Percentiles rank a stretch among this genome's conserved stretches.
Evolutionary conservation across 768 basidiomycete species (phyloP).

Genomic region (Mycena indigotica): DNA sequence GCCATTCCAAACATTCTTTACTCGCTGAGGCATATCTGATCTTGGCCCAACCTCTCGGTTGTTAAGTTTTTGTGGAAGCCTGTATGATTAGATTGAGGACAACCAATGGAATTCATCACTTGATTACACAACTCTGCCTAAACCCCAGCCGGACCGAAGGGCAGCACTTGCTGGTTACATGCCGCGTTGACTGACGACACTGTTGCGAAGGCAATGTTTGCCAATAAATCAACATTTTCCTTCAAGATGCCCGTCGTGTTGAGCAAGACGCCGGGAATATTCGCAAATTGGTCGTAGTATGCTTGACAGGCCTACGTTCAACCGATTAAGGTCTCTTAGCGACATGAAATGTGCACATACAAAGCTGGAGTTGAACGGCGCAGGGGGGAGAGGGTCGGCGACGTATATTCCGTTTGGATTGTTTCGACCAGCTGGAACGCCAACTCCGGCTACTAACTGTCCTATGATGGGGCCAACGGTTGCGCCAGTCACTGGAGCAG

Average conservation of each 20-base stretch:
- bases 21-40: too few species aligned
- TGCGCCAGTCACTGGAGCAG: constrained; percentile 7
- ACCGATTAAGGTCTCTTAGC: not conserved
- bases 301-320: constrained; percentile 5
- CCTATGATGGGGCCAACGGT: constrained; percentile 1
- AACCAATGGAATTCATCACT: too few species aligned
- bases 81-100: too few species aligned
- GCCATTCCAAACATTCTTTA: too few species aligned
- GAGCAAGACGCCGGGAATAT: constrained; percentile 6
- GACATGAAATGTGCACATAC: not conserved
- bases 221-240: constrained; percentile 13
- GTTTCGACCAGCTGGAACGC: constrained; percentile 6
- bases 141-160: constrained; percentile 17
- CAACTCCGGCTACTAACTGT: not conserved
- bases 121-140: too few species aligned
- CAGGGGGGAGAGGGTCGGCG: constrained; percentile 9
- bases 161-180: constrained; percentile 14
- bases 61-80: too few species aligned
- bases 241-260: constrained; percentile 19
- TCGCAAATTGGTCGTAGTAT: constrained; percentile 13
- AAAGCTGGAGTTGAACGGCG: constrained; percentile 9
- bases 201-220: constrained; percentile 10
- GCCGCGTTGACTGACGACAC: constrained; percentile 11
- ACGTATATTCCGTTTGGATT: constrained; percentile 8
- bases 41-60: too few species aligned